Evolutionary conservation across 1,284 basidiomycete species (phyloP), one percentile per base, ranked within the genome.

Genomic region (Pyrrhoderma lamaoense): DNA sequence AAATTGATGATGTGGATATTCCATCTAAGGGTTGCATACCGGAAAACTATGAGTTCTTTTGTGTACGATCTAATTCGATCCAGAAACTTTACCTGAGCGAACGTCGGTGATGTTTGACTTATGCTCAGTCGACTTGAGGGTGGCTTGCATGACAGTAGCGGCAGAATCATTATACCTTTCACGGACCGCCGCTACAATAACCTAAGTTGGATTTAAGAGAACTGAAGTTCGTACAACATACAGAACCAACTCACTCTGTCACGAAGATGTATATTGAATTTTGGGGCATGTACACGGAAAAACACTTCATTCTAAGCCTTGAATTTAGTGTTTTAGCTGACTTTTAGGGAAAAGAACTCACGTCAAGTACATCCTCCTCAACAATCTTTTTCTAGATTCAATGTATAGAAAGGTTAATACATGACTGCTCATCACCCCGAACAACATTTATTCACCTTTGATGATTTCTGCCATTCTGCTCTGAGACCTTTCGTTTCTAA

Each of bases 271-370:
- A 93, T 74, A 59, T 90, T 85, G 67, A 94, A 95, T 58, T 82
- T 86, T 59, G 94, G 87, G 62, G 84, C 88, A 67, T 96, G 93
- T 49, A 97, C 77, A 42, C 87, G 80, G 63, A 93, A 87, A 67
- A 85, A 85, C 19, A 86, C 75, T 2, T 72, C 71, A 18, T 85
- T 78, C 89, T 93, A 38, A 54, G 1, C 35, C n/a, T n/a, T 53
- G 45, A 51, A 38, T 43, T 51, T 21, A 46, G 19, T 9, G 13
- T 9, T 16, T 9, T 37, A 22, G 8, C n/a, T 16, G 38, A 40
- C n/a, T 40, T 40, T 40, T 18, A 40, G 7, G 14, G 21, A 18
- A 22, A 3, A 18, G 37, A 19, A 67, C 80, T 67, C 58, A 88
- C 87, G 65, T 89, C 82, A 25, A 90, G 77, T 19, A 73, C 65